Evolutionary conservation across 495 filamentous ascomycete genomes (phyloP), one percentile per base, ranked within the genome.

Genomic region (Hyaloscypha bicolor): DNA sequence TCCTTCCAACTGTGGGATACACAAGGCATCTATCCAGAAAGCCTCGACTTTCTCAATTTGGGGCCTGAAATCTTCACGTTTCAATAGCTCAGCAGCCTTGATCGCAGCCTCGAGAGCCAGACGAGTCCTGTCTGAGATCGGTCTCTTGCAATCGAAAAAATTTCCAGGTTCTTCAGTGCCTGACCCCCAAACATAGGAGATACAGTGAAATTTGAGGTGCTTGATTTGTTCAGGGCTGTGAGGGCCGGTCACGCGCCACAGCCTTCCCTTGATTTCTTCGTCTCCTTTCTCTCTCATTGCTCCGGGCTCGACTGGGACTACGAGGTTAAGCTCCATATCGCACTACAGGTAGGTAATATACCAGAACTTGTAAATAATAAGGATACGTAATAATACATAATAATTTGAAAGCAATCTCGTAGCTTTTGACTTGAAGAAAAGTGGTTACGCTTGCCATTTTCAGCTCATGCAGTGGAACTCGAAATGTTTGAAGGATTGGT

Each of bases 21-120:
- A 67, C 12, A 67, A 33, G 3, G 59, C 65, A 31, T 67, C 65
- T 5, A 67, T 67, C 65, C 65, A 67, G 32, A 67, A 67, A 5
- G 65, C 65, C 53, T 67, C 58, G 5, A 60, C 55, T 9, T 66
- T 51, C 29, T 48, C 42, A 16, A 14, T 19, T 19, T 19, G 4
- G 16, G 9, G 42, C 42, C 21, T 11, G 4, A 4, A 9, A n/a
- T 22, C 21, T 4, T 55, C 33, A 21, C 62, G 30, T 31, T 29
- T 21, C 30, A 60, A 39, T 9, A 16, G 11, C 2, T 60, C 55
- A 56, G 37, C 12, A 12, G 65, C 65, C 35, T 62, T 62, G 30
- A 67, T 67, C 29, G 65, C 55, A 33, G 65, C 65, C 16, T 32
- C 58, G 25, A 67, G 48, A 52, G 65, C 65, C 21, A 58, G 65